Evolutionary conservation across 257 asterid species (phyloP).

Genomic region (Solanum microdontum): DNA sequence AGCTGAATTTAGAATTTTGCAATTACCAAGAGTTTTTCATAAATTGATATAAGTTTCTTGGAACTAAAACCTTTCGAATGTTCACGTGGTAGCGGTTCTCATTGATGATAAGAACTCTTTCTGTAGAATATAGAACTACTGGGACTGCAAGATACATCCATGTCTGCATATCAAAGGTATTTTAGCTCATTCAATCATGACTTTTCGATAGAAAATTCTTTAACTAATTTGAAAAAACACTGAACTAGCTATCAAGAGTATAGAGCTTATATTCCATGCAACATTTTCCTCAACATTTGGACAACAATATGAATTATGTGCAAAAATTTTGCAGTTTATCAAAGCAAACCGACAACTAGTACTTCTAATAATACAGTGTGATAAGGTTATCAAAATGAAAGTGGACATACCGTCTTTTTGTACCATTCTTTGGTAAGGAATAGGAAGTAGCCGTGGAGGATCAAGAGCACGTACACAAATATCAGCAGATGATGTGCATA

Average conservation of each 20-base stretch:
- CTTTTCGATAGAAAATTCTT: background rate
- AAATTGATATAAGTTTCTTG: background rate
- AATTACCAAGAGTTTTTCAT: background rate
- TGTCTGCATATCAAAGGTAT: constrained; percentile 35
- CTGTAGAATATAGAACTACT: constrained; percentile 41
- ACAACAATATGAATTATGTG: background rate
- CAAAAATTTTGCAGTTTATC: background rate
- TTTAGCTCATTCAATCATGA: background rate
- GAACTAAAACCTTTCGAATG: constrained; percentile 40
- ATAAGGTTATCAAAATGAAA: background rate
- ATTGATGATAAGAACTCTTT: constrained; percentile 48
- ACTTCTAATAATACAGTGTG: background rate
- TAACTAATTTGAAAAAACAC: background rate
- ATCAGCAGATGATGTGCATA: constrained; percentile 80
- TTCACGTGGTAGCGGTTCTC: constrained; percentile 48
- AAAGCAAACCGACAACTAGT: background rate
- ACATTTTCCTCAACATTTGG: background rate
- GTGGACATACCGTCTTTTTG: constrained; percentile 46
- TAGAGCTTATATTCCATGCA: background rate
- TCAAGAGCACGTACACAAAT: constrained; percentile 52
- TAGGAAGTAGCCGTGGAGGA: constrained; percentile 66
- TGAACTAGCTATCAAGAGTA: background rate
- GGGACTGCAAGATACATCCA: constrained; percentile 85
- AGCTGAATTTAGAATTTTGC: background rate
- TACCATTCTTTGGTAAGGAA: constrained; percentile 60